These are phyloP conservation scores for Berkeleyomyces rouxiae DNA, from an alignment of 2,329 filamentous ascomycete species.

Conservation along the genomic window DNA sequence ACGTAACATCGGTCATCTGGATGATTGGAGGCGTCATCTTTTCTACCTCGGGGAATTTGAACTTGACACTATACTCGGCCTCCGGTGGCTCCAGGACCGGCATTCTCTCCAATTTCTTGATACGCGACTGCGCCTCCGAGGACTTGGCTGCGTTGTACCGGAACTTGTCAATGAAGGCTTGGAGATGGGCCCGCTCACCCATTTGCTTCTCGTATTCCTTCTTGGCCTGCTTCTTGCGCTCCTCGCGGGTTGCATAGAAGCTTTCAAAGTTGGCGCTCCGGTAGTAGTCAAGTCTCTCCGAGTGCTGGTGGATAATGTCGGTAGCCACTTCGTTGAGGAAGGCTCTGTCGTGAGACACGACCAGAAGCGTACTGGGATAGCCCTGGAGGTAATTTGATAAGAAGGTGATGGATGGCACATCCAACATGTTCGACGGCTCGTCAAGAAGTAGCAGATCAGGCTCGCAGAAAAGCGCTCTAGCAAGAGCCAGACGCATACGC, in stretches of 20 bases:
- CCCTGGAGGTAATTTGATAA: slow-evolving; percentile 84
- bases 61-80: slow-evolving; percentile 87
- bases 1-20: slow-evolving; percentile 84
- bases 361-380: slow-evolving; percentile 87
- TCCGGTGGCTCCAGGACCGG: slow-evolving; percentile 80
- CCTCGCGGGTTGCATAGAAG: slow-evolving; percentile 94
- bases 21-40: slow-evolving; percentile 95
- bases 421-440: slow-evolving; percentile 99
- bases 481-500: slow-evolving; percentile 93
- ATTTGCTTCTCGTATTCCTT: slow-evolving; percentile 98
- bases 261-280: slow-evolving; percentile 92
- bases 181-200: slow-evolving; percentile 79
- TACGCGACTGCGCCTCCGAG: slow-evolving; percentile 91
- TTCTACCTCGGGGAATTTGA: slow-evolving; percentile 94
- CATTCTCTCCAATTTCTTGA: slow-evolving; percentile 98
- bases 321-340: slow-evolving; percentile 99
- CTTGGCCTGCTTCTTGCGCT: slow-evolving; percentile 89
- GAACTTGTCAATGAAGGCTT: slow-evolving; percentile 99
- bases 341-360: slow-evolving; percentile 96
- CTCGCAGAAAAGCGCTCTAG: slow-evolving; percentile 92
- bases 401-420: slow-evolving; percentile 98
- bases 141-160: slow-evolving; percentile 98
- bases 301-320: slow-evolving; percentile 97
- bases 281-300: slow-evolving; percentile 94
- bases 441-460: slow-evolving; percentile 90